Evolutionary conservation across 805 yeast genomes (phyloP), one percentile per base, ranked within the genome.

Genomic region (Pichia heedii): DNA sequence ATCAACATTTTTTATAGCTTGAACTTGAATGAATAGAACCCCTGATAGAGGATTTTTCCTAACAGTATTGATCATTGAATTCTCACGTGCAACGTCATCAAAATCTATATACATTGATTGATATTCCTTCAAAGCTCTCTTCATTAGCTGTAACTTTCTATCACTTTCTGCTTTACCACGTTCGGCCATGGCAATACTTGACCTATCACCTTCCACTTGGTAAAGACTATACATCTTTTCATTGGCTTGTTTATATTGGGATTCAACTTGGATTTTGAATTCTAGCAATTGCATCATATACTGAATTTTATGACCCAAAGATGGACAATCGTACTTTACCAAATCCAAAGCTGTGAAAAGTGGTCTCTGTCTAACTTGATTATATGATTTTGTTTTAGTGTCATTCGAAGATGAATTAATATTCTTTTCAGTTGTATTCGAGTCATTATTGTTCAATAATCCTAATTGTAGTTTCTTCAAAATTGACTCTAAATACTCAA

Each of bases 211-310:
- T 56, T 93, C 97, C 62, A 83, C 73, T 56, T 81, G 81, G 60
- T 93, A 93, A 42, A 93, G 74, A 52, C 80, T 84, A 22, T 84
- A 80, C 57, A 93, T 76, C 61, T 90, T 93, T 50, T 86, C 94
- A 52, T 88, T 88, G 6, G 97, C 97, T 51, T 81, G 90, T 54
- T 81, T 80, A 63, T 90, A 93, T 63, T 93, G 95, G 54, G 85
- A 79, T 61, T 93, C 99, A 33, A 90, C 95, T 57, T 90, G 93
- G 37, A 90, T 71, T 63, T 93, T 93, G 62, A 90, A 88, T 59
- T 89, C 96, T 47, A 93, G 71, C 62, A 88, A 95, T 65, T 89
- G 97, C 43, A 90, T 73, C 97, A 93, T 89, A 54, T 85, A 81
- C 63, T 87, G 96, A 56, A 93, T 93, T 50, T 93, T 77, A 55